Conservation (phyloP, 768 basidiomycete species). For the Russula ochroleuca region DNA sequence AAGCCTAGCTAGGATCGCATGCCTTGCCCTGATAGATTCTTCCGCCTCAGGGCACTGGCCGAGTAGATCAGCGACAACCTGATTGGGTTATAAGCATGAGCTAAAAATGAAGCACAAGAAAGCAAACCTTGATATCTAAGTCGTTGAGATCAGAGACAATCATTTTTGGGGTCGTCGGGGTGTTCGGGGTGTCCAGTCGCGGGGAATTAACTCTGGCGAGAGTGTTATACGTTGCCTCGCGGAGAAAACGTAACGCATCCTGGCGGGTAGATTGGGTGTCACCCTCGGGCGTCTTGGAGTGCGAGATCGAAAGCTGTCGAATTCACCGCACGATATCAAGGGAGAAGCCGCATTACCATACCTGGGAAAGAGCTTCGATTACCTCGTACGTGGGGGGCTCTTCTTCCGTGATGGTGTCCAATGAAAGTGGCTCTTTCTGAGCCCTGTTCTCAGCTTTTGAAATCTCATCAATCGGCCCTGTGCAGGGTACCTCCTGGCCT, state of each 20-base stretch:
- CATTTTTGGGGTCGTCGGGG: conserved; percentile 17
- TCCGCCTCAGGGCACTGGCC: conserved; percentile 16
- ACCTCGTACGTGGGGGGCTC: conserved; percentile 23
- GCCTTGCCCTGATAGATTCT: conserved; percentile 47
- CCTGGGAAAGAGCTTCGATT: conserved; percentile 14
- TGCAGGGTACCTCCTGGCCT: conserved; percentile 6
- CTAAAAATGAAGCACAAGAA: not conserved
- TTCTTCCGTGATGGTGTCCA: not conserved
- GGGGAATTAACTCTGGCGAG: conserved; percentile 21
- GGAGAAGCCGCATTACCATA: not conserved
- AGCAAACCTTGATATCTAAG: conserved; percentile 20
- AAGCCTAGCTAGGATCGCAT: conserved; percentile 52
- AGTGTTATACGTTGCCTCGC: conserved; percentile 27
- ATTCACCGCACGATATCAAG: not conserved
- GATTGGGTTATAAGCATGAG: conserved; percentile 1
- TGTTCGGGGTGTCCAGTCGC: not conserved
- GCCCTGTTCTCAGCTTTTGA: not conserved
- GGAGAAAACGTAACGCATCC: conserved; percentile 26
- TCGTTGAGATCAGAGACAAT: conserved; percentile 23
- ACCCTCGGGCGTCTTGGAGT: conserved; percentile 19
- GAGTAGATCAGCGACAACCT: conserved; percentile 12
- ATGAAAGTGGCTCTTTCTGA: conserved; percentile 4
- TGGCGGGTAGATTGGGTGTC: conserved; percentile 24
- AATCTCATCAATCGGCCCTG: not conserved
- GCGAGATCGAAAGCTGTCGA: conserved; percentile 6